Percentiles rank a stretch among this genome's conserved stretches.
Evolutionary conservation across 176 grass and related monocot genomes (phyloP).

Genomic region (Cenchrus americanus): DNA sequence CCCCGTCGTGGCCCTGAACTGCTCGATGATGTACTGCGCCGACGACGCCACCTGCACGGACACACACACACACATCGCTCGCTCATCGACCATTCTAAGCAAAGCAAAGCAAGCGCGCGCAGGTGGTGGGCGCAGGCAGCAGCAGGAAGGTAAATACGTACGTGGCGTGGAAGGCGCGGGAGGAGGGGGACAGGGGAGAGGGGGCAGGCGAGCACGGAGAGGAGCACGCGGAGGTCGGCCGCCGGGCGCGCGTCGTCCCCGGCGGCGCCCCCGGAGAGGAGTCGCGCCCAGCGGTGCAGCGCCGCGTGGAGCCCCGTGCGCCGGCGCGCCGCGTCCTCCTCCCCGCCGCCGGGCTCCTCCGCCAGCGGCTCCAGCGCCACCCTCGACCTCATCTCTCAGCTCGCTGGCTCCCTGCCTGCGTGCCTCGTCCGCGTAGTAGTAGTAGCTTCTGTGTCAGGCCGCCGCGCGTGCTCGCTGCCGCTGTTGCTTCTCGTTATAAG

Average conservation of each 20-base stretch:
- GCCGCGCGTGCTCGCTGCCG: slow-evolving; percentile 12
- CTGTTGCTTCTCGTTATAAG: slow-evolving; percentile 40
- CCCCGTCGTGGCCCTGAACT: slow-evolving; percentile 87
- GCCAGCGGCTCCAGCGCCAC: slow-evolving; percentile 85
- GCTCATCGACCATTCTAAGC: slow-evolving; percentile 1
- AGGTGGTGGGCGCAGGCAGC: not conserved
- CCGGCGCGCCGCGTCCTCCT: slow-evolving; percentile 45
- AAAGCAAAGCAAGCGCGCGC: not conserved
- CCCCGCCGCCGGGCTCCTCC: slow-evolving; percentile 89
- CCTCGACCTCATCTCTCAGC: slow-evolving; percentile 46
- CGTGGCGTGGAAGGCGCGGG: slow-evolving; percentile 62
- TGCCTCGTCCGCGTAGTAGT: not conserved
- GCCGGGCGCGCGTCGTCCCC: slow-evolving; percentile 47
- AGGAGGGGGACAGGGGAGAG: slow-evolving; percentile 89
- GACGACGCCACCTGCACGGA: slow-evolving; percentile 74
- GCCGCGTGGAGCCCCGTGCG: slow-evolving; percentile 41
- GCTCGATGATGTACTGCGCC: slow-evolving; percentile 94
- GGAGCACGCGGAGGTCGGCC: slow-evolving; percentile 77
- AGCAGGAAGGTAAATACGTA: not conserved
- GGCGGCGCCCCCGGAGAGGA: slow-evolving; percentile 49
- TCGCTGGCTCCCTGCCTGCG: not conserved
- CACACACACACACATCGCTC: not conserved
- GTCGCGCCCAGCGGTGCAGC: slow-evolving; percentile 55
- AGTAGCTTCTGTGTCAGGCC: slow-evolving; percentile 43
- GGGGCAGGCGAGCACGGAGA: slow-evolving; percentile 92